Evolutionary conservation across 148 eudicot genomes (phyloP), one percentile per base, ranked within the genome.

Genomic region (Camellia japonica): DNA sequence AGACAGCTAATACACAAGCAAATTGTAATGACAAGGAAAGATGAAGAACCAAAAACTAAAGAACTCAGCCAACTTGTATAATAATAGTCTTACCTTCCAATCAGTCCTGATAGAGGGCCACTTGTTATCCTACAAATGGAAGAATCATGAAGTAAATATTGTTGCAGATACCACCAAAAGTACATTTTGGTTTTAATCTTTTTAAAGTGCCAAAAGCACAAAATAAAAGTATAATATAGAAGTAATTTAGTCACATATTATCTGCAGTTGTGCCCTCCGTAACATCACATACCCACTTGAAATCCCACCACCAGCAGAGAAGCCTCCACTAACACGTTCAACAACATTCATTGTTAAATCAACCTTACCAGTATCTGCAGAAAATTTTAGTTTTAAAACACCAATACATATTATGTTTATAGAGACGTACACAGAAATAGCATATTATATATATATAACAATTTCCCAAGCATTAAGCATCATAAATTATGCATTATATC

Each of bases 221-320:
- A 65, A 30, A 30, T 38, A 55, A 10, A 74, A 74, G 42, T 12
- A 19, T 10, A 64, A 6, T 66, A n/a, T 4, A 30, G 3, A 68
- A 61, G 23, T 3, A 16, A 61, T 16, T 78, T 68, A 30, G 49
- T 43, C 23, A 78, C 3, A 66, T 2, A 6, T 47, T 8, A 52
- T 14, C 19, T 9, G 3, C n/a, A 54, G 19, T 13, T 73, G 52
- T 54, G 71, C 47, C 46, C 58, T 64, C 71, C 38, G 23, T 62
- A 49, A 69, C 75, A 80, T 72, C 59, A 87, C 98, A 83, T 90
- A 94, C 99, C 99, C 98, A 83, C 98, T 96, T 77, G 99, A 96
- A 81, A 96, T 89, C 74, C 99, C 99, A 80, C 99, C 99, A 84
- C 99, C 99, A 70, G 98, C 99, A 77, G 99, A 96, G 77, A 96